These are phyloP conservation scores for Macroventuria anomochaeta DNA, from an alignment of 2,329 filamentous ascomycete species.

Conservation along the genomic window DNA sequence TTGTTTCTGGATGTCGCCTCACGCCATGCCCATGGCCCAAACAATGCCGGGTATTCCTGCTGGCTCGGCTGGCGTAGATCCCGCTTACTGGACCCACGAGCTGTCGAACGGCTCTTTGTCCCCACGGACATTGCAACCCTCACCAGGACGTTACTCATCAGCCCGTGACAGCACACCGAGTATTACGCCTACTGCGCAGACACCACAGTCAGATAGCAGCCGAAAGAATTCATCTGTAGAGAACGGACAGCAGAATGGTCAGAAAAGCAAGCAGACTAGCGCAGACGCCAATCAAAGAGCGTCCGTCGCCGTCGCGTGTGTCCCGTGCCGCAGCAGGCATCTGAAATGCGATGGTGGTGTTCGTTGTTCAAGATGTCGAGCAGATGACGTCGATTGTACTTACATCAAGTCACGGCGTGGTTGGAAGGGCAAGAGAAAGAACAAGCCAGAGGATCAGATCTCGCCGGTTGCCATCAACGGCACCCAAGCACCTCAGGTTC, in stretches of 20 bases:
- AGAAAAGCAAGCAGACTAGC: slow-evolving; percentile 27
- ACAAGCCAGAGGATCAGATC: slow-evolving; percentile 42
- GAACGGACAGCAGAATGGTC: slow-evolving; percentile 26
- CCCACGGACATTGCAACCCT: slow-evolving; percentile 33
- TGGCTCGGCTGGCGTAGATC: slow-evolving; percentile 41
- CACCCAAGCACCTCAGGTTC: slow-evolving; percentile 24
- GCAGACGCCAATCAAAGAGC: slow-evolving; percentile 27
- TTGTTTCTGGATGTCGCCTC: slow-evolving; percentile 23
- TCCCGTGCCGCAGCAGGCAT: slow-evolving; percentile 60
- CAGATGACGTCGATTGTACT: slow-evolving; percentile 55
- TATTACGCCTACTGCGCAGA: slow-evolving; percentile 42
- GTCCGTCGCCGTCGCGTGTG: slow-evolving; percentile 56
- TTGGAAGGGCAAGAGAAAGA: slow-evolving; percentile 54
- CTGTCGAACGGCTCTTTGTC: slow-evolving; percentile 30
- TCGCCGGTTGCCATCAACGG: slow-evolving; percentile 28
- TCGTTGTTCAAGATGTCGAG: slow-evolving; percentile 57
- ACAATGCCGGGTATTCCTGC: slow-evolving; percentile 31
- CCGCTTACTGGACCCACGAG: slow-evolving; percentile 42
- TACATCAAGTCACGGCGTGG: slow-evolving; percentile 62
- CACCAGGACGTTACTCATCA: slow-evolving; percentile 39
- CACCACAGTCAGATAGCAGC: slow-evolving; percentile 37
- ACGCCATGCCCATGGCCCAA: slow-evolving; percentile 39
- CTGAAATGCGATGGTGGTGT: slow-evolving; percentile 61
- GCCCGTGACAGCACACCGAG: slow-evolving; percentile 39
- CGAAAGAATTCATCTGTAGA: slow-evolving; percentile 22